Base-by-base conservation (phyloP, 805 yeast species). In the Millerozyma acaciae region DNA sequence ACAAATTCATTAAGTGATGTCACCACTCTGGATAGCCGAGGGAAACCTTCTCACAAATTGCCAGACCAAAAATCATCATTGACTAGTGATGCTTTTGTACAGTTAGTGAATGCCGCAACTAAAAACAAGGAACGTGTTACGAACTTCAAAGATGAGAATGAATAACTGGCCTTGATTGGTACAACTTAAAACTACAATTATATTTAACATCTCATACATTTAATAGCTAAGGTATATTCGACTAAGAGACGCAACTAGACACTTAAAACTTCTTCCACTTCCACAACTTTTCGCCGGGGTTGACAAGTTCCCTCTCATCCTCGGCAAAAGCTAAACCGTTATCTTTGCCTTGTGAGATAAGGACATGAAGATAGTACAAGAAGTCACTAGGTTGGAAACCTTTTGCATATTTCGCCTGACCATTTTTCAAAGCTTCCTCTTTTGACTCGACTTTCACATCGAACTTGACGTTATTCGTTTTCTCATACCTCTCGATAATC, bases 91-190 rank as follows among this genome's bases (percentile, higher is more conserved):
- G 75, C 82, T 4, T 81, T 83, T 58, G 80, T 78, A 16, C 84
- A 79, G 49, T 75, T 83, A 43, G 90, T 83, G 2, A 68, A 65
- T 33, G 79, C 88, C 1, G 90, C 86, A 1, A 64, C 75, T 13
- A 66, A 75, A 33, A 76, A 80, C 46, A 77, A 74, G 50, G 79
- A 78, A 21, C 47, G 71, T 20, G 73, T 57, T 6, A 26, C 38
- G 4, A 34, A 32, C 8, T 51, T 25, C 34, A 35, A 32, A n/a
- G 53, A 51, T 4, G 23, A 32, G 4, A 30, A 33, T 17, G 17
- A 2, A 4, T 22, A n/a, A n/a, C n/a, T n/a, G n/a, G n/a, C n/a
- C n/a, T n/a, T n/a, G 17, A 6, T 6, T 24, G 16, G 8, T 24
- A 24, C 10, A 14, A 24, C 13, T 14, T 10, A 24, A 6, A 24